These are phyloP conservation scores for Sphaceloma murrayae DNA, from an alignment of 2,329 filamentous ascomycete species.

Conservation along the genomic window DNA sequence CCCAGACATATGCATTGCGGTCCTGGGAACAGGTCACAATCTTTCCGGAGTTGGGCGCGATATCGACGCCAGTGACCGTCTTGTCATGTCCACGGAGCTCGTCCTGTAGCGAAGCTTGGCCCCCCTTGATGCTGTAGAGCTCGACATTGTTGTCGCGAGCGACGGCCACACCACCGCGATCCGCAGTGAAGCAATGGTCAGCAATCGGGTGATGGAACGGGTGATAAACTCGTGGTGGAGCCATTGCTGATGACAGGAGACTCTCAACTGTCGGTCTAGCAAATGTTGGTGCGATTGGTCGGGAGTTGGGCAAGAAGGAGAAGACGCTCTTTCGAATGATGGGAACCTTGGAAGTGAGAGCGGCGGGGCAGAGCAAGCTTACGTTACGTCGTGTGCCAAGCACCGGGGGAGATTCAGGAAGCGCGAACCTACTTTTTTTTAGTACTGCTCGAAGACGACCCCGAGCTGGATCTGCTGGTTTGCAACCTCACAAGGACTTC, in stretches of 20 bases:
- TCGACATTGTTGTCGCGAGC: slow-evolving; percentile 84
- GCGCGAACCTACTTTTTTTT: too few species aligned
- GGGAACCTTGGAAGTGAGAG: too few species aligned
- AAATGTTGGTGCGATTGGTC: background rate
- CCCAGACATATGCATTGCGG: slow-evolving; percentile 96
- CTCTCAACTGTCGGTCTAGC: slow-evolving; percentile 82
- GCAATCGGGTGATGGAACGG: slow-evolving; percentile 94
- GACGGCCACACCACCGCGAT: slow-evolving; percentile 79
- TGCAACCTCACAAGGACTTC: too few species aligned
- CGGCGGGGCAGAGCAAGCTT: too few species aligned
- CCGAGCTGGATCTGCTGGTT: too few species aligned
- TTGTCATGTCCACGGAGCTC: slow-evolving; percentile 96
- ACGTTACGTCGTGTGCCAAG: too few species aligned
- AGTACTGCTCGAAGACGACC: too few species aligned
- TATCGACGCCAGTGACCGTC: slow-evolving; percentile 90
- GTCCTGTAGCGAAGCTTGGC: slow-evolving; percentile 73
- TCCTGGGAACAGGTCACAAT: slow-evolving; percentile 99
- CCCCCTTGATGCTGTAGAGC: slow-evolving; percentile 67
- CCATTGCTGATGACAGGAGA: slow-evolving; percentile 85
- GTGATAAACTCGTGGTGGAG: slow-evolving; percentile 82
- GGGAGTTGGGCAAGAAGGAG: too few species aligned
- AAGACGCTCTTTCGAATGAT: too few species aligned
- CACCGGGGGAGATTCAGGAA: too few species aligned
- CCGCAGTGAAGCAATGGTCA: slow-evolving; percentile 95
- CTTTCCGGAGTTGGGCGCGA: slow-evolving; percentile 78